These are phyloP conservation scores for Phytophthora fragariae DNA, from an alignment of 352 stramenopile genomes.

Conservation along the genomic window DNA sequence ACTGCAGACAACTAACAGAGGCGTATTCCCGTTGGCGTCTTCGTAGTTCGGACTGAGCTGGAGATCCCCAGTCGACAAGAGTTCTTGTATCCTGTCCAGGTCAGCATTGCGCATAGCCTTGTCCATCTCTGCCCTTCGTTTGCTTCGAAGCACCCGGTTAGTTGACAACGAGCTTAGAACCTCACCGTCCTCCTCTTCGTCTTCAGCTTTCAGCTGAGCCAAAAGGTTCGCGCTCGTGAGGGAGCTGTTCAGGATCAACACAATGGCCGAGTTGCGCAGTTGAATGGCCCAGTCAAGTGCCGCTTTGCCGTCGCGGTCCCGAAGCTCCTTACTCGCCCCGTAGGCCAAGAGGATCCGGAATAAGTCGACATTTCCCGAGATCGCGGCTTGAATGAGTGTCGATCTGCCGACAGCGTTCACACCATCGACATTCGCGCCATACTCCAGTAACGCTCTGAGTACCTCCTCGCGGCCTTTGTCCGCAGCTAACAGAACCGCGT, in stretches of 20 bases:
- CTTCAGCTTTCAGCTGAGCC: constrained; percentile 49
- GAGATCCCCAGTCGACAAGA: constrained; percentile 41
- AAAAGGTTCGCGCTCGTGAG: constrained; percentile 34
- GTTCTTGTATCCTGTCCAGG: constrained; percentile 39
- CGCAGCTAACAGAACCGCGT: constrained; percentile 50
- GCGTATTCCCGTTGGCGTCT: constrained; percentile 45
- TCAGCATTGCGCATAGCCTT: constrained; percentile 43
- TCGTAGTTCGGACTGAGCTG: constrained; percentile 65
- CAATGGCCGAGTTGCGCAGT: constrained; percentile 38
- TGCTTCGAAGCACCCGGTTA: constrained; percentile 19
- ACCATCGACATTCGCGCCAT: constrained; percentile 47
- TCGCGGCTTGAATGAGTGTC: constrained; percentile 58
- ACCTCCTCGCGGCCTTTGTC: constrained; percentile 57
- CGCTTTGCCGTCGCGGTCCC: constrained; percentile 36
- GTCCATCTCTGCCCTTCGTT: constrained; percentile 44
- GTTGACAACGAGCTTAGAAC: constrained; percentile 22
- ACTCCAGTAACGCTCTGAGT: constrained; percentile 49
- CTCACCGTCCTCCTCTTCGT: constrained; percentile 42
- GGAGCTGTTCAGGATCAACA: constrained; percentile 40
- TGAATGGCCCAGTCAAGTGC: constrained; percentile 50
- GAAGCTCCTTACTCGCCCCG: constrained; percentile 36
- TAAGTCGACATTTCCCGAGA: constrained; percentile 49
- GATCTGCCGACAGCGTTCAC: constrained; percentile 39
- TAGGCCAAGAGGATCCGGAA: constrained; percentile 53
- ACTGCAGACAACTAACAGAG: constrained; percentile 46